phyloP scores from a whole-genome alignment of 192 early-diverging fungal genomes.

The Spizellomyces punctatus region DNA sequence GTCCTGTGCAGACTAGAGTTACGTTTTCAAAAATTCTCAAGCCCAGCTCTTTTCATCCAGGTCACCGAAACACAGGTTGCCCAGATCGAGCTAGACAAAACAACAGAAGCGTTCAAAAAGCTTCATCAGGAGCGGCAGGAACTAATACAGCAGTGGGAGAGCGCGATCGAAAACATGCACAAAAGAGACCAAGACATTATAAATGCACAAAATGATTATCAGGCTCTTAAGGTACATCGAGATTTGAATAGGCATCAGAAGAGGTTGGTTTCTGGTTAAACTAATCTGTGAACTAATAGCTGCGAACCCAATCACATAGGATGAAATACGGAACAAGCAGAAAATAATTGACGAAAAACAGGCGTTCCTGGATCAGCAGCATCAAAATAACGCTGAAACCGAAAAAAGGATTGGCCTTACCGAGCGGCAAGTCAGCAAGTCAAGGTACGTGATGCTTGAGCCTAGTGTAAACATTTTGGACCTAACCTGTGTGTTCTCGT shows the following conservation, averaged over 20 bases:
- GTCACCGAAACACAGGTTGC: constrained; percentile 64
- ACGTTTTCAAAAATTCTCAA: background rate
- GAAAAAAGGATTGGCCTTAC: constrained; percentile 54
- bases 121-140: constrained; percentile 61
- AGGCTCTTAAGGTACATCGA: constrained; percentile 42
- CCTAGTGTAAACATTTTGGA: too few species aligned
- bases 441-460: constrained; percentile 25
- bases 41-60: constrained; percentile 23
- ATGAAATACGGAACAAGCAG: constrained; percentile 46
- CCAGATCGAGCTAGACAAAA: constrained; percentile 63
- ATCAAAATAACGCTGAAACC: constrained; percentile 45
- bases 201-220: constrained; percentile 44
- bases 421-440: constrained; percentile 54
- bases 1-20: too few species aligned
- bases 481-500: background rate
- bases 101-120: constrained; percentile 54
- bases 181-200: constrained; percentile 54
- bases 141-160: constrained; percentile 58
- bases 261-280: background rate
- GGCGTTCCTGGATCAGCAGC: constrained; percentile 50
- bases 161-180: constrained; percentile 52
- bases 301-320: constrained; percentile 14
- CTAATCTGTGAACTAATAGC: too few species aligned
- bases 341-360: constrained; percentile 54
- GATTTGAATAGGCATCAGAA: background rate